These are phyloP conservation scores for Globisporangium spinosum DNA, from an alignment of 352 stramenopile genomes.

Conservation along the genomic window DNA sequence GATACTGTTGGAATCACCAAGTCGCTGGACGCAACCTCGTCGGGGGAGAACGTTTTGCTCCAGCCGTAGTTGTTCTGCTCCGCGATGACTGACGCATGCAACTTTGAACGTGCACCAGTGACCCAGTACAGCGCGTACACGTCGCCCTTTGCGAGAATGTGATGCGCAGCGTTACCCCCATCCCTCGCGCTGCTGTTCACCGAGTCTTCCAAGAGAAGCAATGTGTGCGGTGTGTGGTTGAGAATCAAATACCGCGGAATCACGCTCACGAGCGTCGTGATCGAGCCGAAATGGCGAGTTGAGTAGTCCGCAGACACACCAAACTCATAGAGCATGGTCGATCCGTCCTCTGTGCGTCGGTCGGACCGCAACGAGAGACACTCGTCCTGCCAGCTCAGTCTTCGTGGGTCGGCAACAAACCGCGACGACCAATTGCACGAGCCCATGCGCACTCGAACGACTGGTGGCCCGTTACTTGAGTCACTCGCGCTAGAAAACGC, in stretches of 20 bases:
- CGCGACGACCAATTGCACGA: conserved; percentile 64
- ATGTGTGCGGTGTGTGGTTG: conserved; percentile 60
- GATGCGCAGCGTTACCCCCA: conserved; percentile 49
- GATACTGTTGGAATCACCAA: conserved; percentile 45
- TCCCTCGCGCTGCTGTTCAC: not conserved
- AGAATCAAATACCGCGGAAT: conserved; percentile 78
- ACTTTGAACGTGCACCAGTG: conserved; percentile 35
- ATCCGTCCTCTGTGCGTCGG: conserved; percentile 17
- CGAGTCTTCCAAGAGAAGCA: conserved; percentile 59
- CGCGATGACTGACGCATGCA: conserved; percentile 58
- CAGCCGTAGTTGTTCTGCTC: conserved; percentile 51
- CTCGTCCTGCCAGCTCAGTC: conserved; percentile 85
- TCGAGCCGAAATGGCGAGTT: conserved; percentile 75
- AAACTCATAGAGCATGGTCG: conserved; percentile 70
- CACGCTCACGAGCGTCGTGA: conserved; percentile 82
- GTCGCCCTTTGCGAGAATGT: conserved; percentile 67
- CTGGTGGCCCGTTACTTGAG: conserved; percentile 26
- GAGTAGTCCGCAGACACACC: conserved; percentile 78
- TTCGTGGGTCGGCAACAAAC: conserved; percentile 65
- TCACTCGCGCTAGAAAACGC: conserved; percentile 52
- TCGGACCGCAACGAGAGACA: conserved; percentile 54
- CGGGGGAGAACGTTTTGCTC: conserved; percentile 52
- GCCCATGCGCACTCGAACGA: conserved; percentile 53
- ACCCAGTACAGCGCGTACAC: conserved; percentile 83
- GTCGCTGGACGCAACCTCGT: conserved; percentile 40